Conservation (phyloP, 495 filamentous ascomycete genomes). For the Xylaria venustula region DNA sequence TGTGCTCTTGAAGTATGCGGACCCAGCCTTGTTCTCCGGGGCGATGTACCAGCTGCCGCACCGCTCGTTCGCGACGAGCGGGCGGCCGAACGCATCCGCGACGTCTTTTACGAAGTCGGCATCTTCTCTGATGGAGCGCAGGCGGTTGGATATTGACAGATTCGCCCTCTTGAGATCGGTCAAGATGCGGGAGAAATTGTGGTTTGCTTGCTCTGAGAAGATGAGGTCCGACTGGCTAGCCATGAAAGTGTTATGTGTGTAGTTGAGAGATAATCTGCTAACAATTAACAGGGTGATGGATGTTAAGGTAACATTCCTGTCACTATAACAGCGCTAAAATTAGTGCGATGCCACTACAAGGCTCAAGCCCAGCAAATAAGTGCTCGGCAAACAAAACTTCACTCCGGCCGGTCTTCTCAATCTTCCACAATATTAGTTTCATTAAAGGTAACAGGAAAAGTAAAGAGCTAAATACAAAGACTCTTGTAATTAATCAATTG, state of each 20-base stretch:
- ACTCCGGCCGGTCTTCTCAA: too few species aligned
- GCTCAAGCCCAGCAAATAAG: too few species aligned
- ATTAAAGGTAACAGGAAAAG: too few species aligned
- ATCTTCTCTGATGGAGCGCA: slow-evolving; percentile 69
- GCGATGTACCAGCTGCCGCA: slow-evolving; percentile 96
- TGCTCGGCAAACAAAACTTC: too few species aligned
- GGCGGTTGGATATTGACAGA: slow-evolving; percentile 76
- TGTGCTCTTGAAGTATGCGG: slow-evolving; percentile 95
- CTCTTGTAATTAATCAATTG: too few species aligned
- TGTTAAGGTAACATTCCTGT: too few species aligned
- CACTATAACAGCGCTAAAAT: too few species aligned
- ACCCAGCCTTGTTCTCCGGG: slow-evolving; percentile 60
- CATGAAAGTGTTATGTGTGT: slow-evolving; percentile 8
- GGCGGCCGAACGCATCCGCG: slow-evolving; percentile 53
- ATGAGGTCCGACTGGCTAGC: slow-evolving; percentile 42
- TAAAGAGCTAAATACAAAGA: too few species aligned
- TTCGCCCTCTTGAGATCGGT: slow-evolving; percentile 66
- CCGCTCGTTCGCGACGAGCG: slow-evolving; percentile 87
- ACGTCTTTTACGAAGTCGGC: slow-evolving; percentile 63
- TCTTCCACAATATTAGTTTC: too few species aligned
- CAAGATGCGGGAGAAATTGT: slow-evolving; percentile 54
- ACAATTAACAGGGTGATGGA: too few species aligned
- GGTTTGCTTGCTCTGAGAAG: slow-evolving; percentile 51
- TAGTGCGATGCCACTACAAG: too few species aligned
- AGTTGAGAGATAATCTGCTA: too few species aligned